A percentile compares a stretch with the other conserved stretches of the same genome.
Conservation (phyloP, 768 basidiomycete species). For the Epithele typhae region DNA sequence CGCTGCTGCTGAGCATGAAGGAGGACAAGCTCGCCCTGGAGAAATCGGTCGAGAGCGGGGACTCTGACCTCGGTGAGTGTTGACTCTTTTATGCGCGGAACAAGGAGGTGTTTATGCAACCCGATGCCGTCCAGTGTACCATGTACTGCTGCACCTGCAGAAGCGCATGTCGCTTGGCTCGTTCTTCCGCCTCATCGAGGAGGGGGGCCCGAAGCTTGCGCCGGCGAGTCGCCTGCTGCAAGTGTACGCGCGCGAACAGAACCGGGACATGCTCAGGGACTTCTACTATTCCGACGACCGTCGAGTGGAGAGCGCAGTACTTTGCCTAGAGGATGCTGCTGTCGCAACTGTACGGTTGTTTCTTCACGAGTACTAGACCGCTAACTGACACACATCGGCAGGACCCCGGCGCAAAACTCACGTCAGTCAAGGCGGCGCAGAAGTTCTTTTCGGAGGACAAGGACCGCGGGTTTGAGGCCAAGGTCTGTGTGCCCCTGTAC, state of each 20-base stretch:
- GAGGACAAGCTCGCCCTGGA: constrained; percentile 83
- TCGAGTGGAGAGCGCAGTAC: constrained; percentile 86
- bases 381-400: constrained; percentile 26
- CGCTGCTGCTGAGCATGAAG: constrained; percentile 90
- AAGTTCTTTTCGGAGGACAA: constrained; percentile 97
- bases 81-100: no score
- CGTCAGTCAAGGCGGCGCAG: constrained; percentile 74
- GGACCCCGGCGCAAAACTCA: constrained; percentile 71
- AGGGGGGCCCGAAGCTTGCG: constrained; percentile 70
- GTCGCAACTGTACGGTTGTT: constrained; percentile 47
- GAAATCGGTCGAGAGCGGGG: constrained; percentile 92
- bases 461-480: constrained; percentile 86
- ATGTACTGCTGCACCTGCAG: constrained; percentile 86
- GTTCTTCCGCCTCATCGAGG: constrained; percentile 94
- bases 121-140: constrained; percentile 93
- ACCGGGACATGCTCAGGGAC: constrained; percentile 87
- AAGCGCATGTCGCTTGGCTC: constrained; percentile 79
- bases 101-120: no score
- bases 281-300: constrained; percentile 98
- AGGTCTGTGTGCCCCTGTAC: constrained; percentile 41
- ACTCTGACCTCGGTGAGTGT: constrained; percentile 82
- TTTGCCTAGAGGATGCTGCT: constrained; percentile 80
- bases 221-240: constrained; percentile 80
- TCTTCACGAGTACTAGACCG: background rate
- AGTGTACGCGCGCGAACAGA: constrained; percentile 87